Evolutionary conservation across 2,329 filamentous ascomycete genomes (phyloP), one percentile per base, ranked within the genome.

Genomic region (Nigrospora oryzae): DNA sequence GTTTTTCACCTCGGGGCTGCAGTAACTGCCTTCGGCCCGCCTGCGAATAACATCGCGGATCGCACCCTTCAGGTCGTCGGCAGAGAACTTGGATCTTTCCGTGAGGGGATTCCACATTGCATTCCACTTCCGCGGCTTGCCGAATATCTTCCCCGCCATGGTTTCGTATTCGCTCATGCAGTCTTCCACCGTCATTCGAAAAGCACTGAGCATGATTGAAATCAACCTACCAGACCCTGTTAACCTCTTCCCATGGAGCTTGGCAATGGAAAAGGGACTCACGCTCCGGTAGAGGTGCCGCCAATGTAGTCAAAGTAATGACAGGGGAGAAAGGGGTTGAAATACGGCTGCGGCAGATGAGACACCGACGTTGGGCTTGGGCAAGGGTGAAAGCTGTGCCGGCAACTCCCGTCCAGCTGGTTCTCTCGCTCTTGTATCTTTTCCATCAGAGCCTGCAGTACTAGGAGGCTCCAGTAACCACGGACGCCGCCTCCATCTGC

Each of bases 271-370:
- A 17, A 16, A 14, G 17, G 12, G 11, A 38, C 48, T 45, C 32
- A 50, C 46, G 44, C 50, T 16, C 48, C 50, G 2, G 50, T 52
- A 33, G 48, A 52, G 4, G 48, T 49, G 11, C 50, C 48, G 3
- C 37, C 46, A 32, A 50, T 45, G 13, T 49, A 50, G 19, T 52
- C 50, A 31, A 52, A 52, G 15, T 49, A 52, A 31, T 50, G 50
- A 13, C 50, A 50, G 5, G 50, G 50, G 15, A 52, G 31, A 36
- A 49, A 51, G 7, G 45, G 40, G 4, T 32, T 48, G 40, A 19
- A 38, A 12, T n/a, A n/a, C n/a, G n/a, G n/a, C 36, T 19, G n/a
- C n/a, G 16, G 14, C 36, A n/a, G 36, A 19, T 38, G 36, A 7
- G 36, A 38, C 11, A 38, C 14, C 11, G 23, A 16, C 3, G 11